phyloP scores from a whole-genome alignment of 805 yeast genomes.

The Sporopachydermia quercuum region DNA sequence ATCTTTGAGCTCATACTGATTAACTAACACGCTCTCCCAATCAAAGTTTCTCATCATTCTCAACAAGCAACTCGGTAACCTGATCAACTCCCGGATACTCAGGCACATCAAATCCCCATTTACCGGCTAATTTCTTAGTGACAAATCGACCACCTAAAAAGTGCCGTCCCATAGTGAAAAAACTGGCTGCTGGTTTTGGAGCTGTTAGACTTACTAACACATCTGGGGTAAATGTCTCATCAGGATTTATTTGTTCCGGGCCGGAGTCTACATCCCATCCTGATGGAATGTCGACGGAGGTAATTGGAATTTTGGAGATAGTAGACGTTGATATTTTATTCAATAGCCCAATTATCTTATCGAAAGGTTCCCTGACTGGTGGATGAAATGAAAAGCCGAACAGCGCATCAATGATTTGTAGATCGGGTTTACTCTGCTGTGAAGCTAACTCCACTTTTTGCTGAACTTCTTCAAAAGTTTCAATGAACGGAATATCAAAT shows the following conservation, averaged over 20 bases:
- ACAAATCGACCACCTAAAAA: slow-evolving; percentile 89
- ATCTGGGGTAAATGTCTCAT: slow-evolving; percentile 38
- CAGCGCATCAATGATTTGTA: slow-evolving; percentile 55
- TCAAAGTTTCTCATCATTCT: no score
- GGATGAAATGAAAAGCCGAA: slow-evolving; percentile 93
- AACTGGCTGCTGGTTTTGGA: slow-evolving; percentile 74
- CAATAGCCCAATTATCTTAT: slow-evolving; percentile 28
- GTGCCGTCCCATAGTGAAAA: slow-evolving; percentile 42
- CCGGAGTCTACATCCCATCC: slow-evolving; percentile 97
- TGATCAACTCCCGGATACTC: slow-evolving; percentile 44
- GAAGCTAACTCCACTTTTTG: slow-evolving; percentile 15
- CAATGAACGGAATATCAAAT: slow-evolving; percentile 45
- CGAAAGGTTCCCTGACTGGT: slow-evolving; percentile 72
- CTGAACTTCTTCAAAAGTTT: slow-evolving; percentile 20
- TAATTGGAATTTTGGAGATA: slow-evolving; percentile 34
- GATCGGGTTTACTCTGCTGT: slow-evolving; percentile 21
- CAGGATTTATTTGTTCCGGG: slow-evolving; percentile 28
- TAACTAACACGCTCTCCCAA: no score
- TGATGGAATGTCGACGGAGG: slow-evolving; percentile 84
- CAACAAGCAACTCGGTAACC: slow-evolving; percentile 23
- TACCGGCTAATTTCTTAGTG: slow-evolving; percentile 45
- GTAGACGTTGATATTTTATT: slow-evolving; percentile 12
- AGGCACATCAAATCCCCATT: slow-evolving; percentile 58
- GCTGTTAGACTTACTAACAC: slow-evolving; percentile 78
- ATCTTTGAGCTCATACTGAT: no score